phyloP scores from a whole-genome alignment of 306 rosid species.

The Trichosanthes cucumerina region DNA sequence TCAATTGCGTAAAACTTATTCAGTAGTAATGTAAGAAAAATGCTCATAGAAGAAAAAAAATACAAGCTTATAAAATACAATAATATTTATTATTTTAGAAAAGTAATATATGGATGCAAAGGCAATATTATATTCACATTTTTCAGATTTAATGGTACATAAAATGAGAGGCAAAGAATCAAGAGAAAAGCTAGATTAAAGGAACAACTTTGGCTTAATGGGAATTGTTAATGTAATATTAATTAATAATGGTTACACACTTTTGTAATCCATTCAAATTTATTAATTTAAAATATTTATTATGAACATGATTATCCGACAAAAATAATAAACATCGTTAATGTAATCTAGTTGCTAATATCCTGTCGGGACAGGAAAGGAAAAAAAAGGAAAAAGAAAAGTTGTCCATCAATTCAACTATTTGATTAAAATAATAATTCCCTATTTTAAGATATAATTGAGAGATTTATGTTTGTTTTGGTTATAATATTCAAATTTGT shows the following conservation, averaged over 20 bases:
- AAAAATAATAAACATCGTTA: not conserved
- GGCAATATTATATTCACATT: too few species aligned
- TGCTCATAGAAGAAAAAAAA: too few species aligned
- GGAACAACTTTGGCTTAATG: not conserved
- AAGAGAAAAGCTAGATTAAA: not conserved
- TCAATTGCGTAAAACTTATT: too few species aligned
- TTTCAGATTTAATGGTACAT: not conserved
- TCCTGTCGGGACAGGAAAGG: constrained; percentile 2
- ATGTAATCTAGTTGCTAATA: constrained; percentile 1
- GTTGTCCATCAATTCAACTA: not conserved
- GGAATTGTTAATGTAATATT: not conserved
- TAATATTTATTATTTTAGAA: too few species aligned
- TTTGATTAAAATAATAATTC: not conserved
- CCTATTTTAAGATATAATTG: not conserved
- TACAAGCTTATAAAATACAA: too few species aligned
- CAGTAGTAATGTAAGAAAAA: too few species aligned
- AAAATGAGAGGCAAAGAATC: not conserved
- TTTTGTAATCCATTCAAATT: not conserved
- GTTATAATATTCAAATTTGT: not conserved
- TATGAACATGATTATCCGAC: not conserved
- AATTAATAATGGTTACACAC: not conserved
- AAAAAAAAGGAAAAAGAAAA: not conserved
- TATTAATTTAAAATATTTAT: not conserved
- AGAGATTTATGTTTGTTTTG: not conserved
- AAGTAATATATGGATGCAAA: too few species aligned